Evolutionary conservation across 192 early-diverging fungal species (phyloP).

Genomic region (Powellomyces hirtus): DNA sequence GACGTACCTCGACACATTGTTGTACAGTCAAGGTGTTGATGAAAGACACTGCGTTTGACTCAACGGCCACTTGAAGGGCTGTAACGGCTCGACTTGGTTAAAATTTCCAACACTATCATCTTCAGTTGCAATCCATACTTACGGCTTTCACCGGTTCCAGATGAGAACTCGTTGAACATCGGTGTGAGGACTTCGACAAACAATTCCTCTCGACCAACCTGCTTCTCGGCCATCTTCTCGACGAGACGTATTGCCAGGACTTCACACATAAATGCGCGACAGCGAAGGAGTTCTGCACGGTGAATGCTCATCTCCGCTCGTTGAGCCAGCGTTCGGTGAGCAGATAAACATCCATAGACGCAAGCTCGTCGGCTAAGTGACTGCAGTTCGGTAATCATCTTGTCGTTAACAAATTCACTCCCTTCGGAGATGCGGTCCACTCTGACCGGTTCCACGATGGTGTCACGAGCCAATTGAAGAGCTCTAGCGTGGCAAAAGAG

Average conservation of each 20-base stretch:
- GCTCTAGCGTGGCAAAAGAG: background rate
- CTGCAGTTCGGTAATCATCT: background rate
- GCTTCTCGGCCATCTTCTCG: background rate
- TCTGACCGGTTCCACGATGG: background rate
- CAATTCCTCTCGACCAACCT: conserved; percentile 21
- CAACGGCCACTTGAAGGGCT: conserved; percentile 24
- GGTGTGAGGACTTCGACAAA: conserved; percentile 26
- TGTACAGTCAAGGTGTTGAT: conserved; percentile 20
- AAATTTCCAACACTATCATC: no score
- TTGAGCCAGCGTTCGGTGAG: conserved; percentile 6
- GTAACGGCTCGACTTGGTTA: no score
- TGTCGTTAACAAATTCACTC: background rate
- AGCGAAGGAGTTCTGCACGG: background rate
- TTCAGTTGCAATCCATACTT: background rate
- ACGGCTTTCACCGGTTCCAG: conserved; percentile 1
- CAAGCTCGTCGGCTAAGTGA: conserved; percentile 7
- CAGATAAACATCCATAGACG: conserved; percentile 24
- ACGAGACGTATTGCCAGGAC: conserved; percentile 17
- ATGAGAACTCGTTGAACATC: background rate
- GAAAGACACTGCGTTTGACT: conserved; percentile 15
- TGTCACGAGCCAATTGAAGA: background rate
- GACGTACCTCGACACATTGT: conserved; percentile 28
- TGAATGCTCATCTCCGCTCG: conserved; percentile 7
- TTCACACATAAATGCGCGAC: conserved; percentile 19
- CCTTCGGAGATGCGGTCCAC: background rate